phyloP scores from a whole-genome alignment of 2,329 filamentous ascomycete genomes.

The Xylariaceae sp. region DNA sequence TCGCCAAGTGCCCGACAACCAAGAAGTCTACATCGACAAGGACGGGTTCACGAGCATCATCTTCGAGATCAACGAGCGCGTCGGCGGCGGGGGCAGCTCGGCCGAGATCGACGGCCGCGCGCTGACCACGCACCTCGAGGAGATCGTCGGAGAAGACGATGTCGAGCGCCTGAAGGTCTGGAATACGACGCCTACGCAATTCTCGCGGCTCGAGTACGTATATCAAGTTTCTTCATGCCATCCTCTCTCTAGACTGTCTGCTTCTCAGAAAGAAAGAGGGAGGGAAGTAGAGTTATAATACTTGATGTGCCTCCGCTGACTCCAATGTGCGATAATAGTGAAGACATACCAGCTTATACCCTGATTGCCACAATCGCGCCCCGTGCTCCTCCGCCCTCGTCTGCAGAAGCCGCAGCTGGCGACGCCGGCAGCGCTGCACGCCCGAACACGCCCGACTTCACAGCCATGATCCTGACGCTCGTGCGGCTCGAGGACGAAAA shows the following conservation, averaged over 20 bases:
- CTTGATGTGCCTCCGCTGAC: conserved; percentile 8
- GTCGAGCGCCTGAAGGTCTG: conserved; percentile 69
- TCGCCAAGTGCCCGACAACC: conserved; percentile 81
- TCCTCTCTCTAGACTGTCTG: conserved; percentile 1
- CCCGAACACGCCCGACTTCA: conserved; percentile 63
- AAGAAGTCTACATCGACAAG: conserved; percentile 89
- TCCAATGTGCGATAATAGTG: conserved; percentile 40
- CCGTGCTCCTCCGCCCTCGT: conserved; percentile 40
- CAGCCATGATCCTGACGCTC: conserved; percentile 77
- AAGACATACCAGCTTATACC: conserved; percentile 67
- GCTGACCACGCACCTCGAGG: conserved; percentile 70
- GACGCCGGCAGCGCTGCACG: conserved; percentile 44
- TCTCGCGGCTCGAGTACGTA: conserved; percentile 60
- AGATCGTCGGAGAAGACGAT: conserved; percentile 70
- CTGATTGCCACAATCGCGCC: conserved; percentile 71
- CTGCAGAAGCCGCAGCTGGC: conserved; percentile 17
- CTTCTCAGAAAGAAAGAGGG: neutral
- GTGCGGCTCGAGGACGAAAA: conserved; percentile 75
- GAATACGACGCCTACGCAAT: conserved; percentile 66
- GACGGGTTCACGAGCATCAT: conserved; percentile 86
- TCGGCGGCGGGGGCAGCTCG: conserved; percentile 60
- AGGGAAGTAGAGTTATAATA: neutral
- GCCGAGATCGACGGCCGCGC: conserved; percentile 73
- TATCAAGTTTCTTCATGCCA: neutral
- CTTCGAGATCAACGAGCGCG: conserved; percentile 86